A percentile compares a stretch with the other conserved stretches of the same genome.
phyloP scores from a whole-genome alignment of 495 filamentous ascomycete genomes.

The Aspergillus homomorphus region DNA sequence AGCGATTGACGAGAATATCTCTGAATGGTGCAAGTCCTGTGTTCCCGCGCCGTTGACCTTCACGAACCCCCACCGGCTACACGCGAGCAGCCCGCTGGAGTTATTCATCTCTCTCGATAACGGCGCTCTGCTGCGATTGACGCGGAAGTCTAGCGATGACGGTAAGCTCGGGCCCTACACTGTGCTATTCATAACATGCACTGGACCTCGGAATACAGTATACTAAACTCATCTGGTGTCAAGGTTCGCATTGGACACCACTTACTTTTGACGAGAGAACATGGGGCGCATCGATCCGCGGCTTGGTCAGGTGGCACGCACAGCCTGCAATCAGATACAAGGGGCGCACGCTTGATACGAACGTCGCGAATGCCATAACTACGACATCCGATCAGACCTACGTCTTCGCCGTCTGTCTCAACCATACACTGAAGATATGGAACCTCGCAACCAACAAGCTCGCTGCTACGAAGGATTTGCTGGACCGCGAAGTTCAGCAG shows the following conservation, averaged over 20 bases:
- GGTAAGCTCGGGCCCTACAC: too few species aligned
- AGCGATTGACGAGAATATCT: slow-evolving; percentile 65
- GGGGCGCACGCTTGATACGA: slow-evolving; percentile 63
- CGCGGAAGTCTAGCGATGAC: slow-evolving; percentile 61
- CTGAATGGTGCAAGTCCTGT: slow-evolving; percentile 73
- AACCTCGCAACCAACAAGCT: slow-evolving; percentile 71
- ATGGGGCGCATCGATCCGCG: slow-evolving; percentile 70
- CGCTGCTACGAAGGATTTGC: slow-evolving; percentile 67
- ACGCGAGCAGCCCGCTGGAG: slow-evolving; percentile 67
- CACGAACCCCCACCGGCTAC: slow-evolving; percentile 75
- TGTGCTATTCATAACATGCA: too few species aligned
- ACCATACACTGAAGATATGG: slow-evolving; percentile 86
- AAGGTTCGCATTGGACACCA: slow-evolving; percentile 68
- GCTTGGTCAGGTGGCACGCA: slow-evolving; percentile 67
- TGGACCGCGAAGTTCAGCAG: slow-evolving; percentile 52
- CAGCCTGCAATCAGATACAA: slow-evolving; percentile 62
- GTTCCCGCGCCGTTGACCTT: slow-evolving; percentile 69
- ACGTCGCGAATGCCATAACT: slow-evolving; percentile 59
- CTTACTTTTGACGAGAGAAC: slow-evolving; percentile 73
- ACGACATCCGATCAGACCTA: slow-evolving; percentile 63
- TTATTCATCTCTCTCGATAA: slow-evolving; percentile 79
- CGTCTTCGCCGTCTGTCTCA: slow-evolving; percentile 79
- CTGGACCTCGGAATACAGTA: slow-evolving; percentile 6
- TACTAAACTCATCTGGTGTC: slow-evolving; percentile 20
- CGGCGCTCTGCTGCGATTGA: slow-evolving; percentile 74